These are phyloP conservation scores for Trichosporon sp. DNA, from an alignment of 1,284 basidiomycete species.

Conservation along the genomic window DNA sequence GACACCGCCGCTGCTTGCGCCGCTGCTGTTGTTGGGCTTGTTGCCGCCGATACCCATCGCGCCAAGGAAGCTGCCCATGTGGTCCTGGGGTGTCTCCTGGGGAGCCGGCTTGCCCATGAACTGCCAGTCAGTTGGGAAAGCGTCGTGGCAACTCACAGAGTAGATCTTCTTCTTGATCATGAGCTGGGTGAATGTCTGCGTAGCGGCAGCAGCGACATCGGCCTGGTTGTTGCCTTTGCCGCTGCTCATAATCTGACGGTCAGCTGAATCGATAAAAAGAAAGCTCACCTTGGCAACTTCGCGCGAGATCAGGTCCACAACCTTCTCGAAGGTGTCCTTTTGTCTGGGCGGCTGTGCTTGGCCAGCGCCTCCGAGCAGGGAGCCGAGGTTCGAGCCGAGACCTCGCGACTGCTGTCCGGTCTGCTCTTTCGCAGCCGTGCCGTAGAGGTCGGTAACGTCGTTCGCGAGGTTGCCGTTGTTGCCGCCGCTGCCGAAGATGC, in stretches of 20 bases:
- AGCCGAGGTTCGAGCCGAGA: constrained; percentile 4
- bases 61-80: constrained; percentile 18
- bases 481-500: constrained; percentile 14
- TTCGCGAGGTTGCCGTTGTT: not conserved
- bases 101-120: constrained; percentile 27
- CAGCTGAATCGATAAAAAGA: not conserved
- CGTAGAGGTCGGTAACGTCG: constrained; percentile 21
- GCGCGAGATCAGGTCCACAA: constrained; percentile 22
- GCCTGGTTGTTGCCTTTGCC: constrained; percentile 23
- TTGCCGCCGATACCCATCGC: constrained; percentile 15
- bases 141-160: not conserved
- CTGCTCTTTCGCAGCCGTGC: constrained; percentile 15
- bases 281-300: constrained; percentile 22
- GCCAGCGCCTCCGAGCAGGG: constrained; percentile 1
- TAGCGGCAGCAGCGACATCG: constrained; percentile 24
- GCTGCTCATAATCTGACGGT: constrained; percentile 21
- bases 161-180: constrained; percentile 29
- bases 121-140: not conserved
- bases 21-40: constrained; percentile 11
- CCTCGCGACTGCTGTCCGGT: constrained; percentile 8
- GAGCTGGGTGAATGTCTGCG: constrained; percentile 25
- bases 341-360: constrained; percentile 20
- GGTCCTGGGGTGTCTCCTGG: constrained; percentile 14
- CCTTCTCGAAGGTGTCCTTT: constrained; percentile 24
- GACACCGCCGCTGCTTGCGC: not conserved